Evolutionary conservation across 305 asterid genomes (phyloP), one percentile per base, ranked within the genome.

Genomic region (Withania somnifera): DNA sequence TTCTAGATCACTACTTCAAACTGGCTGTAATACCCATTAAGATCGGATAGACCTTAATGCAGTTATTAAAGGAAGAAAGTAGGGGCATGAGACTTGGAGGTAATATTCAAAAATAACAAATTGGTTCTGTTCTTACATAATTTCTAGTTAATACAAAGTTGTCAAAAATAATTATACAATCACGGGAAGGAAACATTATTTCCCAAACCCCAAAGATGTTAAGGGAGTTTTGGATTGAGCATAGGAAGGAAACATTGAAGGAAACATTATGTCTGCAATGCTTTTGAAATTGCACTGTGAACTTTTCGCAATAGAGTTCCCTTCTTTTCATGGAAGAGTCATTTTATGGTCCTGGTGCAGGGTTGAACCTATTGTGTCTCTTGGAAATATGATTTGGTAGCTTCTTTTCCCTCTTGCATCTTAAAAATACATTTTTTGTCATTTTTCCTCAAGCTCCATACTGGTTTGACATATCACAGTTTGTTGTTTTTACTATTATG

Each of bases 401-500:
- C 17, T 75, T 75, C 61, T 26, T 75, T 75, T 75, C 1, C 38
- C 11, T 0, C 61, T n/a, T 28, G 47, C 45, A 17, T n/a, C 63
- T 9, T 75, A 11, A 75, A 5, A 2, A 50, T 75, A 17, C n/a
- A n/a, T 50, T 75, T 11, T 28, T 75, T 40, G 15, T 24, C 0
- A 8, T 47, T 42, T 47, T 47, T 50, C 54, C 26, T 75, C 36
- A 20, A 34, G 36, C 45, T 24, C 11, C 45, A 47, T 75, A n/a
- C 61, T 50, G 28, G 45, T 75, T 73, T 26, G 79, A 14, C 42
- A 26, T 50, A 75, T 26, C 28, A 50, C 79, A 53, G 40, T 47
- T 50, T 75, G 68, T 61, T 71, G 60, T 81, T 68, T 45, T 68
- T 54, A 81, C 53, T 82, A 69, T 81, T 68, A 68, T 84, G 75